Conservation (phyloP, 169 alveolate genomes). For the Eimeria brunetti region DNA sequence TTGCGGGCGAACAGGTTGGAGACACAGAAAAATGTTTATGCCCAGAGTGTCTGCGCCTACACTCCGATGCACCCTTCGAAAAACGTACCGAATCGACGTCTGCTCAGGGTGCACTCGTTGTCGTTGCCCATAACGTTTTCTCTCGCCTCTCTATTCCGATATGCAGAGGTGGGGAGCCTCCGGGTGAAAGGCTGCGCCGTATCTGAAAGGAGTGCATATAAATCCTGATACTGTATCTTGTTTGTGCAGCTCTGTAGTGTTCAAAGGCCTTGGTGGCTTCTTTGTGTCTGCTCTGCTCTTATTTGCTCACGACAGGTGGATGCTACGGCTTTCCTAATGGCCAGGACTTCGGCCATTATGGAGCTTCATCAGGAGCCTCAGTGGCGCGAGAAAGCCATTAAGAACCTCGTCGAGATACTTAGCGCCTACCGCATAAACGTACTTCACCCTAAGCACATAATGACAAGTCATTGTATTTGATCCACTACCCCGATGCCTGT, state of each 20-base stretch:
- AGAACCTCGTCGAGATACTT: slow-evolving; percentile 70
- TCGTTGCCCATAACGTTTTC: slow-evolving; percentile 77
- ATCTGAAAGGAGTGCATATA: neutral
- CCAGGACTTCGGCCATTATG: slow-evolving; percentile 73
- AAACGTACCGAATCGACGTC: slow-evolving; percentile 70
- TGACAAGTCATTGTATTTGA: neutral
- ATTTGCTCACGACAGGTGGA: slow-evolving; percentile 56
- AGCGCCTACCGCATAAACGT: slow-evolving; percentile 75
- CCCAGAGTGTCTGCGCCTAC: slow-evolving; percentile 85
- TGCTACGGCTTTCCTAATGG: slow-evolving; percentile 69
- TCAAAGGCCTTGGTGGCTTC: neutral
- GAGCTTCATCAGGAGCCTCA: slow-evolving; percentile 70
- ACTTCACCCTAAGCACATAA: neutral
- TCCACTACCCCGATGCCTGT: neutral
- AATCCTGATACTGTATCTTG: neutral
- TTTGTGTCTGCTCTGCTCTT: neutral
- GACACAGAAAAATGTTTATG: slow-evolving; percentile 82
- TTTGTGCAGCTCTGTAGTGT: neutral
- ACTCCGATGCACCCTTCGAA: slow-evolving; percentile 76
- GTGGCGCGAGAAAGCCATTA: slow-evolving; percentile 71
- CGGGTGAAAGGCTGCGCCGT: neutral
- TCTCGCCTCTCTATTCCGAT: slow-evolving; percentile 78
- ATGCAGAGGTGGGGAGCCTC: slow-evolving; percentile 68
- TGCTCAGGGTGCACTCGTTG: slow-evolving; percentile 75
- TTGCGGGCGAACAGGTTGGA: slow-evolving; percentile 79